Evolutionary conservation across 169 alveolate species (phyloP).

Genomic region (Plasmodium gonderi): DNA sequence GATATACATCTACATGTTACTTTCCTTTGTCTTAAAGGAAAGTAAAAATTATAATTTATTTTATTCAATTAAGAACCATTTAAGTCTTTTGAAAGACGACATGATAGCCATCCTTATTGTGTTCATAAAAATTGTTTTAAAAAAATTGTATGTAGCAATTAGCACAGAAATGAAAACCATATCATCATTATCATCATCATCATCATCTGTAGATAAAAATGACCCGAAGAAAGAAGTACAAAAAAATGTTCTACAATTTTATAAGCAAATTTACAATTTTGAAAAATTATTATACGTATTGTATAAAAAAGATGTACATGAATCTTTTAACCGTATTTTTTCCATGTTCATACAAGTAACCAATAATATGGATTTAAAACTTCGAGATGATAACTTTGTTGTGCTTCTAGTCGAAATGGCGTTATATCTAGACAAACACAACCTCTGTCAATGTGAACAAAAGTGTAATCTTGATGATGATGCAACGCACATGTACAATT

Average conservation of each 20-base stretch:
- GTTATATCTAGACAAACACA: conserved; percentile 16
- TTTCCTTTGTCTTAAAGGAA: conserved; percentile 26
- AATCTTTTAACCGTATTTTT: conserved; percentile 22
- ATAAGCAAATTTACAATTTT: conserved; percentile 51
- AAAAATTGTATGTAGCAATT: conserved; percentile 20
- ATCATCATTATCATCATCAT: background rate
- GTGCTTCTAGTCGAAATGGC: conserved; percentile 58
- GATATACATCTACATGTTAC: conserved; percentile 11
- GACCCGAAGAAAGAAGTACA: background rate
- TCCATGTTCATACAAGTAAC: conserved; percentile 10
- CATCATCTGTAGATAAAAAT: no score
- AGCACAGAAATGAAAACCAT: background rate
- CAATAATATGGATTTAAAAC: background rate
- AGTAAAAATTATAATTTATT: conserved; percentile 33
- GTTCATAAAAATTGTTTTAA: conserved; percentile 15
- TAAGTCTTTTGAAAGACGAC: conserved; percentile 33
- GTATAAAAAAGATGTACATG: conserved; percentile 33
- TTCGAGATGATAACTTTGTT: conserved; percentile 43
- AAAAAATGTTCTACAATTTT: conserved; percentile 7
- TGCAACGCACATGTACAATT: background rate
- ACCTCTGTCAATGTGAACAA: conserved; percentile 10
- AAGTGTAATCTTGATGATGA: background rate
- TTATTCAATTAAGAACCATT: conserved; percentile 35
- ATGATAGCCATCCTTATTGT: conserved; percentile 33
- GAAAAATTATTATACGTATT: conserved; percentile 36